Percentiles rank a stretch among this genome's conserved stretches.
phyloP scores from a whole-genome alignment of 176 grass and related monocot species.

The Bothriochloa decipiens region DNA sequence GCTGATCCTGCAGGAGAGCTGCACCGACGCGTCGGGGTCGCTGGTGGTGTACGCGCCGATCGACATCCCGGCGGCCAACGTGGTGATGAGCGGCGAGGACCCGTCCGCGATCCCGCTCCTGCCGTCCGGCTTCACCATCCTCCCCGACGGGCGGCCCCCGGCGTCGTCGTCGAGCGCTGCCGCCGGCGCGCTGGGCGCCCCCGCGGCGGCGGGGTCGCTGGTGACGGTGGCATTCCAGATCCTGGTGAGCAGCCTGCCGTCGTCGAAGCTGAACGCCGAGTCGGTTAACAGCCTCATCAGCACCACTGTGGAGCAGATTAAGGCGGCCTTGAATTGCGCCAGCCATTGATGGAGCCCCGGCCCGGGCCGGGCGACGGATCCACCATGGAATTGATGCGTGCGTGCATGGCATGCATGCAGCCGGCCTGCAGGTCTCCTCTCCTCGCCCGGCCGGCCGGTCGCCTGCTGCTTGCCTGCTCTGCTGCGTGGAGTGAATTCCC shows the following conservation, averaged over 20 bases:
- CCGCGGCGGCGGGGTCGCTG: slow-evolving; percentile 47
- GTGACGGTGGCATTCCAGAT: slow-evolving; percentile 84
- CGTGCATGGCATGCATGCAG: not conserved
- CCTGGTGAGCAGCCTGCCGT: slow-evolving; percentile 69
- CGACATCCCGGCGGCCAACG: slow-evolving; percentile 63
- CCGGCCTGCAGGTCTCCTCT: slow-evolving; percentile 5
- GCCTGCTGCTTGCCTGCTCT: slow-evolving; percentile 10
- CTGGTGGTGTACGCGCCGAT: slow-evolving; percentile 72
- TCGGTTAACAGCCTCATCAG: slow-evolving; percentile 75
- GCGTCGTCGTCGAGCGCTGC: not conserved
- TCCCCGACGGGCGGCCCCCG: slow-evolving; percentile 55
- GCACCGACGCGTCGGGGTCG: slow-evolving; percentile 59
- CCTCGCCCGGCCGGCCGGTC: not conserved
- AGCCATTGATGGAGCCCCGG: slow-evolving; percentile 42
- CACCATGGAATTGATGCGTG: not conserved
- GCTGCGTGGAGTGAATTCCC: slow-evolving; percentile 42
- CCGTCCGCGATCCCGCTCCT: slow-evolving; percentile 63
- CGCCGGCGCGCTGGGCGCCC: not conserved
- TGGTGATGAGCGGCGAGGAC: slow-evolving; percentile 79
- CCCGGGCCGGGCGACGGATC: not conserved
- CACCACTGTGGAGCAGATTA: slow-evolving; percentile 78
- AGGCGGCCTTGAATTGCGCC: slow-evolving; percentile 66
- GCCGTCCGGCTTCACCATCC: slow-evolving; percentile 75
- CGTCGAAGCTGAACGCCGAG: slow-evolving; percentile 67
- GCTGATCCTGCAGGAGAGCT: slow-evolving; percentile 78